A percentile compares a stretch with the other conserved stretches of the same genome.
These are phyloP conservation scores for Xanthoconium stramineum DNA, from an alignment of 768 basidiomycete species.

Conservation along the genomic window DNA sequence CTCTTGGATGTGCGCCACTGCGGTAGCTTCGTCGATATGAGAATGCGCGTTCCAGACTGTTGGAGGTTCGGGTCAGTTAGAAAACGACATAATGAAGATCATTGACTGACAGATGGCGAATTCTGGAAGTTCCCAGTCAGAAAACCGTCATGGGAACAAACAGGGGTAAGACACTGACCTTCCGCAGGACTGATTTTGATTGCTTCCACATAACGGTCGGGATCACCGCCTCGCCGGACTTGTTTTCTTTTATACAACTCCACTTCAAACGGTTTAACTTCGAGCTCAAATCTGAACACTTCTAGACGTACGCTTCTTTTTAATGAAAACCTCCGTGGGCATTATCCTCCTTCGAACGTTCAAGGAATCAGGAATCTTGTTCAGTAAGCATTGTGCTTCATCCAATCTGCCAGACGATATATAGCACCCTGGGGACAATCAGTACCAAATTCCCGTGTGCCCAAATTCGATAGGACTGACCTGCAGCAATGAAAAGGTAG, in stretches of 20 bases:
- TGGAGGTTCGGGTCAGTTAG: conserved; percentile 2
- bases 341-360: conserved; percentile 63
- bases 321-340: conserved; percentile 74
- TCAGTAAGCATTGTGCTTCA: conserved; percentile 59
- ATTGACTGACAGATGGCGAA: conserved; percentile 62
- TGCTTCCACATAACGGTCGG: conserved; percentile 46
- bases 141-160: not conserved
- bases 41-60: conserved; percentile 78
- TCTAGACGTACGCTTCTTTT: conserved; percentile 61
- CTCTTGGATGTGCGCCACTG: conserved; percentile 57
- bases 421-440: conserved; percentile 50
- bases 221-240: conserved; percentile 48
- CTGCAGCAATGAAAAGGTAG: conserved; percentile 76
- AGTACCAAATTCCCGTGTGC: not conserved
- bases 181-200: conserved; percentile 71
- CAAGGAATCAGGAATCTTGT: conserved; percentile 57
- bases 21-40: conserved; percentile 52
- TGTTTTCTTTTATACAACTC: conserved; percentile 75
- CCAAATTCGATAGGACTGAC: conserved; percentile 26
- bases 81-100: not conserved
- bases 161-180: conserved; percentile 39
- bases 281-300: not conserved
- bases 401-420: conserved; percentile 51
- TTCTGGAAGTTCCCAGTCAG: conserved; percentile 39
- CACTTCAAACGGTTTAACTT: conserved; percentile 40